Percentiles rank a stretch among this genome's conserved stretches.
Evolutionary conservation across 1,284 basidiomycete genomes (phyloP).

Genomic region (Fomitopsis schrenkii): DNA sequence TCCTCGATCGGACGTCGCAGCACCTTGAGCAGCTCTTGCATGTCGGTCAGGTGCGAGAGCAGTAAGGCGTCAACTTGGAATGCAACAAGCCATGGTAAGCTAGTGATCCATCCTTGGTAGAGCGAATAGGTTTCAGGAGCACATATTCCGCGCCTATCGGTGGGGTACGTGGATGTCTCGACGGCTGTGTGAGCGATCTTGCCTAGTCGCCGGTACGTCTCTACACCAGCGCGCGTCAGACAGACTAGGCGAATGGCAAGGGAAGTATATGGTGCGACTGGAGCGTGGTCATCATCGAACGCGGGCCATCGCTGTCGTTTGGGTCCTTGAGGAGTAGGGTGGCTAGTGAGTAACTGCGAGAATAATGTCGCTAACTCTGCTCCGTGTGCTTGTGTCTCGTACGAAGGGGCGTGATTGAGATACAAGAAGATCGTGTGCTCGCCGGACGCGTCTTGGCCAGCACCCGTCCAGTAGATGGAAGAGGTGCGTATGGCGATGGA

Average conservation of each 20-base stretch:
- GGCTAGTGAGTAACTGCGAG: constrained; percentile 9
- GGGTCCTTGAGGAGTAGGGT: background rate
- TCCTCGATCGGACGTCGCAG: constrained; percentile 35
- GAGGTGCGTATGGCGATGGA: constrained; percentile 42
- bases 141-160: constrained; percentile 41
- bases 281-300: constrained; percentile 22
- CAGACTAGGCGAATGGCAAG: constrained; percentile 46
- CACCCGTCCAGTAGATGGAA: constrained; percentile 36
- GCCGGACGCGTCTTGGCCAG: constrained; percentile 22
- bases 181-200: constrained; percentile 32
- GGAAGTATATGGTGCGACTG: constrained; percentile 42
- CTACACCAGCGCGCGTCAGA: constrained; percentile 26
- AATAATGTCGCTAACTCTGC: constrained; percentile 23
- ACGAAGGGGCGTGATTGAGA: constrained; percentile 41
- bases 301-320: constrained; percentile 19
- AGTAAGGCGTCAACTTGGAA: constrained; percentile 54
- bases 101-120: constrained; percentile 34
- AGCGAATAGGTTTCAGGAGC: constrained; percentile 28
- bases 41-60: constrained; percentile 37
- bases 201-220: constrained; percentile 36
- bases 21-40: constrained; percentile 38
- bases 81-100: constrained; percentile 44
- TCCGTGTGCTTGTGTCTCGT: constrained; percentile 28
- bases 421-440: constrained; percentile 37
- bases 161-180: constrained; percentile 31